Percentiles rank a stretch among this genome's conserved stretches.
These are phyloP conservation scores for Lichtheimia ornata DNA, from an alignment of 371 early-diverging fungal genomes.

Conservation along the genomic window DNA sequence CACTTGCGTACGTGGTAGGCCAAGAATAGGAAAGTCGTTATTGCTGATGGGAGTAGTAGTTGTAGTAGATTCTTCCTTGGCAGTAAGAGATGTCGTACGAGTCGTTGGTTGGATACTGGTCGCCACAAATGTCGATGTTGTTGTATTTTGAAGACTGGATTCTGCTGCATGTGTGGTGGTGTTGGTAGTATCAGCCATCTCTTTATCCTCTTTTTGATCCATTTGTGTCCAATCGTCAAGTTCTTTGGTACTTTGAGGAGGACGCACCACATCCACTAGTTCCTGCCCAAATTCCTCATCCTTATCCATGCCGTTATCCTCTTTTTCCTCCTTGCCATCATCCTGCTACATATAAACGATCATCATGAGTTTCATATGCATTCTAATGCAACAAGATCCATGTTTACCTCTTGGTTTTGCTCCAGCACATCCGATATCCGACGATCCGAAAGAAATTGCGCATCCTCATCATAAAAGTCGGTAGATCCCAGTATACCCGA, in stretches of 20 bases:
- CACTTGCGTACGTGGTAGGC: too few species aligned
- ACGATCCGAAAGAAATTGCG: slow-evolving; percentile 23
- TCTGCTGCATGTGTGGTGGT: too few species aligned
- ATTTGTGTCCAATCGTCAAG: not conserved
- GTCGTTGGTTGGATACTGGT: not conserved
- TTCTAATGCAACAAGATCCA: not conserved
- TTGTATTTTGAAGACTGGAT: not conserved
- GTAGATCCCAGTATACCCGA: not conserved
- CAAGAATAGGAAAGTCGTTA: not conserved
- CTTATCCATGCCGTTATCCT: not conserved
- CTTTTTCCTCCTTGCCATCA: too few species aligned
- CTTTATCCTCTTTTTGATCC: not conserved
- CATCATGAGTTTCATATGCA: not conserved
- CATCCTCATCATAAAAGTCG: slow-evolving; percentile 19
- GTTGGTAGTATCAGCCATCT: too few species aligned
- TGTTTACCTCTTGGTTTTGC: not conserved
- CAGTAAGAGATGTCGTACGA: not conserved
- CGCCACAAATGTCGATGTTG: not conserved
- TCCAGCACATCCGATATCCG: slow-evolving; percentile 23
- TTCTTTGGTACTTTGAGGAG: not conserved
- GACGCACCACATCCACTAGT: slow-evolving; percentile 2
- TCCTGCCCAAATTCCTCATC: slow-evolving; percentile 3
- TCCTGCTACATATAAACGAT: not conserved
- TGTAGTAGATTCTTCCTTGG: not conserved
- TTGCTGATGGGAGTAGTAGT: not conserved